Evolutionary conservation across 2,329 filamentous ascomycete species (phyloP), one percentile per base, ranked within the genome.

Genomic region (Claviceps lovelessii): DNA sequence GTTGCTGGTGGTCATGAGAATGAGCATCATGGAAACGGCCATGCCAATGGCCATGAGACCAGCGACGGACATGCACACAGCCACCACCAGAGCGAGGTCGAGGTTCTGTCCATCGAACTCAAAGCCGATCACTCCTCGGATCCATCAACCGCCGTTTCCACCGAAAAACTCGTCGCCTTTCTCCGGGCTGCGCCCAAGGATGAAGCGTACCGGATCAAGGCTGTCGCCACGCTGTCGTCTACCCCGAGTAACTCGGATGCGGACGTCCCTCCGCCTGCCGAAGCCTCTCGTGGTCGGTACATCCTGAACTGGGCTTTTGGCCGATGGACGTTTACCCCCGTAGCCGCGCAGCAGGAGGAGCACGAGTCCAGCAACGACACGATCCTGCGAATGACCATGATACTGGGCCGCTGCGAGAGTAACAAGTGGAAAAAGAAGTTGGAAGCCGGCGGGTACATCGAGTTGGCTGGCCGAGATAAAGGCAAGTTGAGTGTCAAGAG

Each of bases 291-390:
- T 2, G 67, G 64, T 2, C 76, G 87, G 54, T 96, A 93, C 66
- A 95, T 98, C 48, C 78, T 98, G 57, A 98, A 98, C 68, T 98
- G 93, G 93, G 93, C 93, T 0, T 98, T 98, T 71, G 90, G 90
- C 0, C 79, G 93, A 35, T 98, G 93, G 91, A 95, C 83, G 0
- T 95, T 91, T 65, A 94, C 90, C 1, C 76, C 80, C 5, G 64
- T 77, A 4, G 64, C 67, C 0, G 65, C 67, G 8, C 64, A 65
- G 1, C 64, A 66, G 1, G 65, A 63, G 10, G 78, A 84, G 66
- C 78, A 83, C 64, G 67, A 74, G 59, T 76, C 80, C 41, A 78
- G 78, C 62, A 70, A 74, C 41, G 72, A 84, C 49, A 68, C 75
- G 1, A 70, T 76, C 17, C 67, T 89, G 59, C 76, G 86, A 53